These are phyloP conservation scores for Metschnikowia santaceciliae DNA, from an alignment of 805 yeast species.

Conservation along the genomic window DNA sequence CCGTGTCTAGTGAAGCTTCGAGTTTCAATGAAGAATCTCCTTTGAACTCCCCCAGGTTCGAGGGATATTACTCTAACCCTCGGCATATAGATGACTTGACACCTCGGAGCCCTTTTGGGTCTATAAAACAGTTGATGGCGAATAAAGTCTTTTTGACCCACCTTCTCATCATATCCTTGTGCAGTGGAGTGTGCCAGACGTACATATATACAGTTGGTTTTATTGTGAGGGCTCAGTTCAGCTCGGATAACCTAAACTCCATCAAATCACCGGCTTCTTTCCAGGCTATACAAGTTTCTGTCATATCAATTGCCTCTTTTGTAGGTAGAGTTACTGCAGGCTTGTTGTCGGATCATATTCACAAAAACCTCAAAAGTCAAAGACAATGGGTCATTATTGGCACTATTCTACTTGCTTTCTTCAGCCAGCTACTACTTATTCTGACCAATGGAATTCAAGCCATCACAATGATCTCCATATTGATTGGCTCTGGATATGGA, in stretches of 20 bases:
- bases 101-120: neutral
- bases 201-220: constrained; percentile 74
- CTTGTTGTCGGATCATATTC: constrained; percentile 56
- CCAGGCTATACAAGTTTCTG: constrained; percentile 70
- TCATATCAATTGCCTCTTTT: constrained; percentile 62
- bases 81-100: neutral
- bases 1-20: constrained; percentile 10
- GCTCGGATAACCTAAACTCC: constrained; percentile 12
- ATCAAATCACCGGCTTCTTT: constrained; percentile 35
- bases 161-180: constrained; percentile 50
- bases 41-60: neutral
- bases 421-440: constrained; percentile 37
- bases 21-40: constrained; percentile 8
- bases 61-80: neutral
- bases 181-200: constrained; percentile 65
- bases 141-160: constrained; percentile 44
- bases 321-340: constrained; percentile 65
- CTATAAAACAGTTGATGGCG: constrained; percentile 14
- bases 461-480: constrained; percentile 42
- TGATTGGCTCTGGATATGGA: constrained; percentile 67
- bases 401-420: constrained; percentile 34
- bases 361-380: constrained; percentile 49
- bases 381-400: constrained; percentile 61
- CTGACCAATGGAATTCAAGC: constrained; percentile 19
- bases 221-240: constrained; percentile 47